Evolutionary conservation across 1,284 basidiomycete genomes (phyloP).

Genomic region (Singerocomus rubriflavus): DNA sequence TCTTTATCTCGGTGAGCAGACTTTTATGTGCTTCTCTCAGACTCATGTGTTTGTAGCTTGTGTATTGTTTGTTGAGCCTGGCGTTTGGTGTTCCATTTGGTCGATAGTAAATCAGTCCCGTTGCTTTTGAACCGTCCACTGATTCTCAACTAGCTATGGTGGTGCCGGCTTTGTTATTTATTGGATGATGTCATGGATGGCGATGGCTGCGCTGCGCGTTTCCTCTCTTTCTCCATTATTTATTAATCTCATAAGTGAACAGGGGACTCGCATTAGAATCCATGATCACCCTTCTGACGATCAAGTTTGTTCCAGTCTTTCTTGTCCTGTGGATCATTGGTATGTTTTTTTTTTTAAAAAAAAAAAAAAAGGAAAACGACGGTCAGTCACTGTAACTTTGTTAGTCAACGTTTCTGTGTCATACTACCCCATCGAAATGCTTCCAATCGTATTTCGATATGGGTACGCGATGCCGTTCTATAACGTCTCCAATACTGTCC

Average conservation of each 20-base stretch:
- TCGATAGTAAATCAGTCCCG: conserved; percentile 37
- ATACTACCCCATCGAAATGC: conserved; percentile 60
- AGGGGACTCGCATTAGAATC: conserved; percentile 64
- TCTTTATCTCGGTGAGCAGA: conserved; percentile 53
- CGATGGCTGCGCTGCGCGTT: conserved; percentile 55
- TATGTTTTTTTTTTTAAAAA: conserved; percentile 28
- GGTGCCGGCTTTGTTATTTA: conserved; percentile 67
- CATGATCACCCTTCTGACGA: conserved; percentile 53
- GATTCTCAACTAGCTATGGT: conserved; percentile 36
- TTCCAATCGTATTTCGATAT: conserved; percentile 65
- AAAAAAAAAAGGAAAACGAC: too few relatives aligned
- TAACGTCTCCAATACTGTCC: conserved; percentile 57
- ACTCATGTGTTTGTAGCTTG: conserved; percentile 29
- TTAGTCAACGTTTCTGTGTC: conserved; percentile 68
- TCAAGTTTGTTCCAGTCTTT: conserved; percentile 56
- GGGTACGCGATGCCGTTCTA: conserved; percentile 74
- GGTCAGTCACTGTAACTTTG: neutral
- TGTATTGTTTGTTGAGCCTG: conserved; percentile 62
- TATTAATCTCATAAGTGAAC: conserved; percentile 4
- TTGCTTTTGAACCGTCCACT: neutral
- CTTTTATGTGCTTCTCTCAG: neutral
- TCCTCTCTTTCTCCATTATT: neutral
- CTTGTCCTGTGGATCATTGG: conserved; percentile 67
- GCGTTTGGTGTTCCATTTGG: conserved; percentile 64
- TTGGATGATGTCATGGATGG: conserved; percentile 70